Evolutionary conservation across 352 stramenopile species (phyloP).

Genomic region (Phytophthora melonis): DNA sequence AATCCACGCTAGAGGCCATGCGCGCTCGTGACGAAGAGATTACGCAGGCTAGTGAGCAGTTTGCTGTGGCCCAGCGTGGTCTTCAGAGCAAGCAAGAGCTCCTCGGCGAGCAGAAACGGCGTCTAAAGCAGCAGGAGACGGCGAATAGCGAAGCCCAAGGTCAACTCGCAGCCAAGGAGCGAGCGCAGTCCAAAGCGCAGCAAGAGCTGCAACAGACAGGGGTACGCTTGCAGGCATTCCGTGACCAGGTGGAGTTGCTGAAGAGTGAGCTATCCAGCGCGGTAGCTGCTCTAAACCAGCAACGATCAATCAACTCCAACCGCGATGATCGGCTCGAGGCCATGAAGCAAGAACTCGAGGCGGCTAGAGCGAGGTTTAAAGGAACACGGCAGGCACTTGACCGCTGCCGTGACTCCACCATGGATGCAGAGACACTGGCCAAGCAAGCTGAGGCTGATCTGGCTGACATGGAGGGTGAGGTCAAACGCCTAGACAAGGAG

Average conservation of each 20-base stretch:
- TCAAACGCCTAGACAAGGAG: constrained; percentile 79
- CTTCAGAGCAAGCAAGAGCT: constrained; percentile 73
- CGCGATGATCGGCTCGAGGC: constrained; percentile 78
- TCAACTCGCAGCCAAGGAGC: constrained; percentile 76
- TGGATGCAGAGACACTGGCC: constrained; percentile 83
- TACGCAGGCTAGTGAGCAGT: constrained; percentile 90
- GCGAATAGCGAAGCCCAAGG: constrained; percentile 87
- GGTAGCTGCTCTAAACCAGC: constrained; percentile 86
- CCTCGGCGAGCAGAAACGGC: constrained; percentile 77
- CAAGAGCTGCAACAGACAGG: constrained; percentile 70
- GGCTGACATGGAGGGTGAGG: constrained; percentile 67
- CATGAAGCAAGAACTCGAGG: constrained; percentile 82
- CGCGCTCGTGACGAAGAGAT: constrained; percentile 94
- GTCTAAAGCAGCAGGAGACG: constrained; percentile 86
- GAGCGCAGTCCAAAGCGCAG: constrained; percentile 73
- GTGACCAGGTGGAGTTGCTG: constrained; percentile 93
- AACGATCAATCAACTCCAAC: constrained; percentile 82
- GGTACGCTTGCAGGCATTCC: constrained; percentile 80
- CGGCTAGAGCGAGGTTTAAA: constrained; percentile 77
- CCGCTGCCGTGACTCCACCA: constrained; percentile 68
- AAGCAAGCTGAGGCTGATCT: constrained; percentile 89
- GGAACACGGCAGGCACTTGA: constrained; percentile 84
- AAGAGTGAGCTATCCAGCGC: constrained; percentile 92
- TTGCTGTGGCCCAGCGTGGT: constrained; percentile 68
- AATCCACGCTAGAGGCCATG: constrained; percentile 95